Percentiles rank a stretch among this genome's conserved stretches.
Evolutionary conservation across 1,284 basidiomycete genomes (phyloP).

Genomic region (Inonotus obliquus): DNA sequence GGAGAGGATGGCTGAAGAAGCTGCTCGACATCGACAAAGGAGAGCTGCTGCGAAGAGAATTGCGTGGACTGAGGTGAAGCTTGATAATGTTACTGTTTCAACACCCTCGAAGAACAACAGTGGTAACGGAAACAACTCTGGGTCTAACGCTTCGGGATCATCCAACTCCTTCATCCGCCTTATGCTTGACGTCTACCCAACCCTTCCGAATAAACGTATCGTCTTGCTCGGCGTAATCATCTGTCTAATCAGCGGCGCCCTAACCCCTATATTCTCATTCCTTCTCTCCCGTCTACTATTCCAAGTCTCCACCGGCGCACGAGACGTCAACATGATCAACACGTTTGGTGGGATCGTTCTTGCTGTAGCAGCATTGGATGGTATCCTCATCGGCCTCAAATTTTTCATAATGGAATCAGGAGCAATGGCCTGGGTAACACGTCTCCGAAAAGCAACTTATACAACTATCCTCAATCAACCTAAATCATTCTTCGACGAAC

Average conservation of each 20-base stretch:
- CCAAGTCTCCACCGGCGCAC: conserved; percentile 69
- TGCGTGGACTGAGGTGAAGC: conserved; percentile 28
- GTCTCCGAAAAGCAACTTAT: conserved; percentile 60
- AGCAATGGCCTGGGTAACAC: conserved; percentile 74
- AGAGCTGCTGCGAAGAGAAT: conserved; percentile 16
- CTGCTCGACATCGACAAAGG: conserved; percentile 27
- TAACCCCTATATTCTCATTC: conserved; percentile 90
- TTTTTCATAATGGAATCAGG: conserved; percentile 74
- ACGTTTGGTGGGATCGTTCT: conserved; percentile 64
- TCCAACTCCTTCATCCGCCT: conserved; percentile 40
- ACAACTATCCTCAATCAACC: conserved; percentile 73
- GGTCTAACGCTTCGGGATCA: conserved; percentile 16
- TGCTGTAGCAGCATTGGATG: conserved; percentile 71
- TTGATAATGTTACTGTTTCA: conserved; percentile 28
- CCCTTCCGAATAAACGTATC: conserved; percentile 70
- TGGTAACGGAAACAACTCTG: no score
- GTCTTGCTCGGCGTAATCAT: conserved; percentile 64
- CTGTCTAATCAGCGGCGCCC: conserved; percentile 69
- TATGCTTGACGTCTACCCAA: conserved; percentile 60
- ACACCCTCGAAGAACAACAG: conserved; percentile 2
- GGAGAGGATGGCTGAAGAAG: conserved; percentile 33
- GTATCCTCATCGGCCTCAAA: conserved; percentile 67
- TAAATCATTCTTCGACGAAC: conserved; percentile 84
- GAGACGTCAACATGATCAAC: conserved; percentile 63
- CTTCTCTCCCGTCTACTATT: conserved; percentile 81